Evolutionary conservation across 208 protist genomes (phyloP).

Genomic region (Perkinsela sp.): DNA sequence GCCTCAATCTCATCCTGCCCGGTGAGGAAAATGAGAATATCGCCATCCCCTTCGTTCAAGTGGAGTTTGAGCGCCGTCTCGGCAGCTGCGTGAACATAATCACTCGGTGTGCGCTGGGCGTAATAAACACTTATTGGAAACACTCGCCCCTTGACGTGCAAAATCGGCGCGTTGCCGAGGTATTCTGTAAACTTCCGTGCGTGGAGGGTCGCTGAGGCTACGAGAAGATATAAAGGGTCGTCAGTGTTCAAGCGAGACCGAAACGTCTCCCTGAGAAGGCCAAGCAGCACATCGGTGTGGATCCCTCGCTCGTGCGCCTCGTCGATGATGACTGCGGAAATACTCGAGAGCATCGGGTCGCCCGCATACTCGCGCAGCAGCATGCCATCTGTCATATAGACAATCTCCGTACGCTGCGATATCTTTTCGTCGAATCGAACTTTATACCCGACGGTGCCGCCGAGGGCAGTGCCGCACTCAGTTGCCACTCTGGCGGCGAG

Average conservation of each 20-base stretch:
- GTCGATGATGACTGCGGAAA: slow-evolving; percentile 69
- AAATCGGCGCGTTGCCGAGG: slow-evolving; percentile 78
- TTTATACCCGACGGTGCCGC: slow-evolving; percentile 65
- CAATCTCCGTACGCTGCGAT: slow-evolving; percentile 29
- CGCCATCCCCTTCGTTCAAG: slow-evolving; percentile 73
- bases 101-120: slow-evolving; percentile 63
- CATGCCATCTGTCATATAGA: slow-evolving; percentile 80
- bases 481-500: slow-evolving; percentile 70
- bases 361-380: slow-evolving; percentile 47
- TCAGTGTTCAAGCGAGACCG: slow-evolving; percentile 23
- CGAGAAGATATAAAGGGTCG: slow-evolving; percentile 77
- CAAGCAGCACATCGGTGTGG: slow-evolving; percentile 73
- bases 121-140: slow-evolving; percentile 88
- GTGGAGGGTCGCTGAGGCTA: slow-evolving; percentile 93
- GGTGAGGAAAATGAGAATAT: slow-evolving; percentile 96
- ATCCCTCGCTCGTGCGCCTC: slow-evolving; percentile 81
- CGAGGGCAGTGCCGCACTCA: slow-evolving; percentile 51
- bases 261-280: slow-evolving; percentile 30
- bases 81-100: slow-evolving; percentile 87
- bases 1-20: slow-evolving; percentile 73
- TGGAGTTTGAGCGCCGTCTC: slow-evolving; percentile 91
- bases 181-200: slow-evolving; percentile 90
- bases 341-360: slow-evolving; percentile 24
- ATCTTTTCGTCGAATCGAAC: slow-evolving; percentile 74
- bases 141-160: slow-evolving; percentile 87